phyloP scores from a whole-genome alignment of 768 basidiomycete species.

The Dacryopinax primogenitus region DNA sequence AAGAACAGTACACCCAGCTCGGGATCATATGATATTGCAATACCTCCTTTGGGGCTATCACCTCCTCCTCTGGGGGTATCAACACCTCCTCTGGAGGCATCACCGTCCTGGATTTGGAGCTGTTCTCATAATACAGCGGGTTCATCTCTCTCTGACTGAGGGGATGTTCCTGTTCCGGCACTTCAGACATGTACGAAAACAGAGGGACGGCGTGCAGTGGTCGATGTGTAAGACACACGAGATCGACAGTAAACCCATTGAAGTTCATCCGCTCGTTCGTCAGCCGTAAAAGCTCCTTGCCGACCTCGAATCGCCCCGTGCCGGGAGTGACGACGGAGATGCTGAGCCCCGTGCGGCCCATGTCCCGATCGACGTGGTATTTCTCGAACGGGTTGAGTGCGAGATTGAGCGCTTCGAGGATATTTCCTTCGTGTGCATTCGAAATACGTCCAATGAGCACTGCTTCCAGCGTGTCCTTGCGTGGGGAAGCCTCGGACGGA shows the following conservation, averaged over 20 bases:
- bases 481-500: slow-evolving; percentile 58
- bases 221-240: slow-evolving; percentile 78
- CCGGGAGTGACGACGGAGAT: slow-evolving; percentile 86
- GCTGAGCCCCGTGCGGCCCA: slow-evolving; percentile 73
- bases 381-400: slow-evolving; percentile 85
- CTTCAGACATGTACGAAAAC: slow-evolving; percentile 63
- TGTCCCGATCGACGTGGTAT: slow-evolving; percentile 88
- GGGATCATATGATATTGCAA: background rate
- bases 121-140: slow-evolving; percentile 25
- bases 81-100: too few relatives aligned
- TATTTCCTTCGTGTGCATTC: slow-evolving; percentile 82
- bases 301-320: slow-evolving; percentile 84
- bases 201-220: slow-evolving; percentile 89
- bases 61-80: too few relatives aligned
- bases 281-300: slow-evolving; percentile 74
- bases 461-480: slow-evolving; percentile 36
- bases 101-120: slow-evolving; percentile 20
- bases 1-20: slow-evolving; percentile 57
- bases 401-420: slow-evolving; percentile 91
- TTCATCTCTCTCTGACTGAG: slow-evolving; percentile 18
- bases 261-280: slow-evolving; percentile 90
- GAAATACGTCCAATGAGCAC: slow-evolving; percentile 68
- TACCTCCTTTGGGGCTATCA: slow-evolving; percentile 12
- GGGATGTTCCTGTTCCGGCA: slow-evolving; percentile 28
- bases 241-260: slow-evolving; percentile 80